Evolutionary conservation across 441 rosid species (phyloP), one percentile per base, ranked within the genome.

Genomic region (Populus hybrid): DNA sequence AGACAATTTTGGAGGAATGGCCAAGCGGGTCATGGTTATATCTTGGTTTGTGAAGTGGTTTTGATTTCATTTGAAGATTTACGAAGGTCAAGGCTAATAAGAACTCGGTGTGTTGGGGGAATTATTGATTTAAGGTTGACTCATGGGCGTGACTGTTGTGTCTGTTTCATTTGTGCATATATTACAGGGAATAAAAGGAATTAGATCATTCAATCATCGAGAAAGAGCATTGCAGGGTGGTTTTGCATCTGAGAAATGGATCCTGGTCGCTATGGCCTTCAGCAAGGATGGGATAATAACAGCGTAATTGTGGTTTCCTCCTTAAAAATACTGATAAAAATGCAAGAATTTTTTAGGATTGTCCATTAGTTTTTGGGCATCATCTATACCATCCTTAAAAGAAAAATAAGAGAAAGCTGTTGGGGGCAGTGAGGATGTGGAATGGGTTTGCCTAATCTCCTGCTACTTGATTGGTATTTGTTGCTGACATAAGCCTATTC

Each of bases 271-370:
- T 89, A 85, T 83, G 88, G 91, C 86, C 88, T 84, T 77, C 97
- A 88, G 84, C 97, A 89, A 90, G 97, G 94, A 88, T 92, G 99
- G 99, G 98, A 94, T 86, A 91, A 91, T 88, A 94, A 90, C 99
- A 95, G 97, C 93, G 99, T 95, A 95, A 95, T 95, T 92, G 97
- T 88, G 99, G 99, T 91, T 92, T 95, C 88, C 97, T 92, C 90
- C 94, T 91, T 95, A 89, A 90, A 86, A 73, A 70, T 85, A 87
- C 23, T 32, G 36, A 83, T 84, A 81, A 91, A 74, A 83, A 83
- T 86, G 81, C 93, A 72, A 83, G 94, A 88, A 82, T 78, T 78
- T 30, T 87, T 81, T 89, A 86, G 87, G 86, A 82, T 83, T 85
- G 89, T 80, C 89, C 89, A 20, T 75, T 87, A 84, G 87, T 87